Base-by-base conservation (phyloP, 2,329 filamentous ascomycete species). In the Fusarium mangiferae region DNA sequence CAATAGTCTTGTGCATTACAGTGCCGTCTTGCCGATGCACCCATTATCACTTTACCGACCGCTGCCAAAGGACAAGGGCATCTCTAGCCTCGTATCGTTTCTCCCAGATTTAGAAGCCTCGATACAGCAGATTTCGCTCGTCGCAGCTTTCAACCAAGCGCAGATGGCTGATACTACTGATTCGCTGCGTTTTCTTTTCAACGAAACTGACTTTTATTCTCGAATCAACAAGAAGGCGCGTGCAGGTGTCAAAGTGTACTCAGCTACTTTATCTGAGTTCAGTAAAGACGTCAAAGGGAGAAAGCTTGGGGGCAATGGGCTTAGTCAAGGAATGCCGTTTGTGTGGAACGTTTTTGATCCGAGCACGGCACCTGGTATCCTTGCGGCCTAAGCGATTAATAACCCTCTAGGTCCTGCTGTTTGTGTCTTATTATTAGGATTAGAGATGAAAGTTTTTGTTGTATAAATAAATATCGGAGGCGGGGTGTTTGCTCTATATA, bases 281-380 rank as follows among this genome's bases (percentile, higher is more conserved):
- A 54, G 35, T 4, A 3, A n/a, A 9, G 5, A 28, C 0, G 24
- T 39, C 2, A 17, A 39, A 1, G 24, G 9, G 0, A 13, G 51
- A 5, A 54, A 26, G 4, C 10, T 54, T 2, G 20, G 12, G 13
- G 5, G 3, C 0, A 8, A 54, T 18, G n/a, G 51, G 2, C 5
- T 3, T 7, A 39, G 51, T 18, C 35, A 39, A 17, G 51, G 24
- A 28, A 54, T 54, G 51, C 51, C 51, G 2, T 54, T 54, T 18
- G 51, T 54, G 5, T 54, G 51, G 51, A 26, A 39, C 28, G 6
- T 39, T 3, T 54, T 28, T 10, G 14, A 54, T 13, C 51, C 51
- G 2, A 28, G 2, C 1, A 54, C n/a, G 10, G 51, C 7, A 6
- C 51, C 51, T 4, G 51, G 51, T 1, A 54, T 54, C 14, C 14